Conservation (phyloP, 371 early-diverging fungal species). For the Mortierella sp. region DNA sequence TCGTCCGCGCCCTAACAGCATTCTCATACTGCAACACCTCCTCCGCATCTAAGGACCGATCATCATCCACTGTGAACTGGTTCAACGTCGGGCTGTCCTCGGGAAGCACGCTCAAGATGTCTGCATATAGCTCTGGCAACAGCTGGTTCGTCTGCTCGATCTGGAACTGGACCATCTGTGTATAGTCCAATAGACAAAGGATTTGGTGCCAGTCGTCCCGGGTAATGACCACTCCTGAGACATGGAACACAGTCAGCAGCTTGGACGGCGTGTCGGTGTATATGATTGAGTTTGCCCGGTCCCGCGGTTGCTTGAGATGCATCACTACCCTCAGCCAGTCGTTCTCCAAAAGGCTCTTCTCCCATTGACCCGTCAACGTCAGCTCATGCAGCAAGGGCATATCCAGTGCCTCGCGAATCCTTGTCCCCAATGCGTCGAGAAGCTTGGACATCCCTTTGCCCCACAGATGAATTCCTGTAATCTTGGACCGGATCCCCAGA, state of each 20-base stretch:
- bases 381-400: neutral
- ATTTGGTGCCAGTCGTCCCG: neutral
- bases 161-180: neutral
- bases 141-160: neutral
- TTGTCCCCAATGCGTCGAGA: neutral
- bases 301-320: neutral
- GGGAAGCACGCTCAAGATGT: neutral
- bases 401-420: neutral
- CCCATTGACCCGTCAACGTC: neutral
- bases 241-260: neutral
- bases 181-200: neutral
- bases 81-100: neutral
- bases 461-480: slow-evolving; percentile 18
- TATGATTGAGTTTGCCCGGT: neutral
- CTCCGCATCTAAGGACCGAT: neutral
- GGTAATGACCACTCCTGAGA: neutral
- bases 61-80: neutral
- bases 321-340: neutral
- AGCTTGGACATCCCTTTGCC: neutral
- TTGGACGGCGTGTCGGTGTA: neutral
- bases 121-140: neutral
- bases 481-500: slow-evolving; percentile 18
- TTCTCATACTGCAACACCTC: slow-evolving; percentile 1
- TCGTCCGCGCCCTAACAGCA: neutral
- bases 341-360: neutral